Evolutionary conservation across 495 filamentous ascomycete genomes (phyloP).

Genomic region (Glonium stellatum): DNA sequence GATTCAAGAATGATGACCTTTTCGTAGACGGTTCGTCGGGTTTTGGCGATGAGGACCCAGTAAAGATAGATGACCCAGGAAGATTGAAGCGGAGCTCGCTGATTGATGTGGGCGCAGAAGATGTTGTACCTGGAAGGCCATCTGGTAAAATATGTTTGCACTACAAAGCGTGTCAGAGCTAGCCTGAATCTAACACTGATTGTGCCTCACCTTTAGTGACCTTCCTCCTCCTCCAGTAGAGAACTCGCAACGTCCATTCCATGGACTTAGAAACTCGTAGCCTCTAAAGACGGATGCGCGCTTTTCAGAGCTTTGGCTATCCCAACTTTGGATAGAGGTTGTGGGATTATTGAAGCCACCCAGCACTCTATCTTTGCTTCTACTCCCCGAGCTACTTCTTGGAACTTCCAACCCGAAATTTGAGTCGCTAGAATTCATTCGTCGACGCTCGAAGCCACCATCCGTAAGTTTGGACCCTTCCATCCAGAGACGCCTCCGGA

Average conservation of each 20-base stretch:
- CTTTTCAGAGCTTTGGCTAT: constrained; percentile 14
- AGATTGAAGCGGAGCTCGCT: constrained; percentile 83
- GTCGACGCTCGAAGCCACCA: constrained; percentile 17
- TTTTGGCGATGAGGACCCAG: constrained; percentile 18
- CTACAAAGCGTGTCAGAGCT: constrained; percentile 25
- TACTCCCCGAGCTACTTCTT: constrained; percentile 1
- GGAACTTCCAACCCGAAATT: neutral
- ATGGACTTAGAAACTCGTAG: constrained; percentile 72
- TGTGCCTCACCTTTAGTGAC: constrained; percentile 46
- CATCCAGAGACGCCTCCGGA: constrained; percentile 34
- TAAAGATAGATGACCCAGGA: constrained; percentile 11
- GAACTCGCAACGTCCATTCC: constrained; percentile 81
- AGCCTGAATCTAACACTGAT: neutral
- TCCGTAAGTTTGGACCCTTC: constrained; percentile 30
- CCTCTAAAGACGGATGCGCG: constrained; percentile 31
- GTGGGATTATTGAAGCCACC: neutral
- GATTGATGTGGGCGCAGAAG: constrained; percentile 46
- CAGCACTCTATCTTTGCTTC: neutral
- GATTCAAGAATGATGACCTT: constrained; percentile 23
- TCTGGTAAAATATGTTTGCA: constrained; percentile 62
- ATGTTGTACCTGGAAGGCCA: constrained; percentile 27
- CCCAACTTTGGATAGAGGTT: constrained; percentile 1
- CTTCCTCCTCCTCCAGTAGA: constrained; percentile 64
- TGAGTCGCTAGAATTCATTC: constrained; percentile 19
- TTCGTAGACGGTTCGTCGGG: constrained; percentile 23